Percentiles rank a stretch among this genome's conserved stretches.
phyloP scores from a whole-genome alignment of 2,329 filamentous ascomycete species.

The Fonsecaea pedrosoi region DNA sequence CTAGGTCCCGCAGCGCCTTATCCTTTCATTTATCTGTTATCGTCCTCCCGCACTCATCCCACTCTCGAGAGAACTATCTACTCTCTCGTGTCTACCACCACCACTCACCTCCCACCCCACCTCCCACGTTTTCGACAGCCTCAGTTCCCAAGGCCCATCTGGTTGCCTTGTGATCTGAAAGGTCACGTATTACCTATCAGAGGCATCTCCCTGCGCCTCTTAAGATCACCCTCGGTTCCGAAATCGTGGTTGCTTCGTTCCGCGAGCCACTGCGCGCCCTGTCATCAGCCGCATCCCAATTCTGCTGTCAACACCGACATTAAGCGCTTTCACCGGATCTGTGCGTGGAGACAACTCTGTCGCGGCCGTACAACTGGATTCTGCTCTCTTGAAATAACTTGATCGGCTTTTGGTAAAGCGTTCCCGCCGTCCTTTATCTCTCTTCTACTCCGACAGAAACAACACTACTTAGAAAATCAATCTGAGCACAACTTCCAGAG shows the following conservation, averaged over 20 bases:
- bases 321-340: constrained; percentile 10
- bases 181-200: constrained; percentile 15
- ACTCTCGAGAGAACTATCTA: not conserved
- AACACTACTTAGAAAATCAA: not conserved
- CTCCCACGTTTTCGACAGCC: constrained; percentile 24
- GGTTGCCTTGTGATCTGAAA: constrained; percentile 20
- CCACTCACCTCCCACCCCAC: constrained; percentile 20
- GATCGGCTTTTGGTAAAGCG: not conserved
- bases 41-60: constrained; percentile 12
- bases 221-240: constrained; percentile 28
- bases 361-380: not conserved
- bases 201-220: constrained; percentile 13
- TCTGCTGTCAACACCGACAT: constrained; percentile 9
- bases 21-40: constrained; percentile 6
- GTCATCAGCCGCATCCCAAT: constrained; percentile 5
- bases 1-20: not conserved
- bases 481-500: not conserved
- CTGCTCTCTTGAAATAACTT: not conserved
- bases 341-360: constrained; percentile 9
- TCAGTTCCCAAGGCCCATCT: constrained; percentile 21
- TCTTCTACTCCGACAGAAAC: not conserved
- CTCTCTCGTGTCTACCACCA: not conserved
- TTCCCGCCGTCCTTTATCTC: not conserved
- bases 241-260: constrained; percentile 5
- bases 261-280: not conserved